Base-by-base conservation (phyloP, 331 rosid species). In the Rhamnella rubrinervis region DNA sequence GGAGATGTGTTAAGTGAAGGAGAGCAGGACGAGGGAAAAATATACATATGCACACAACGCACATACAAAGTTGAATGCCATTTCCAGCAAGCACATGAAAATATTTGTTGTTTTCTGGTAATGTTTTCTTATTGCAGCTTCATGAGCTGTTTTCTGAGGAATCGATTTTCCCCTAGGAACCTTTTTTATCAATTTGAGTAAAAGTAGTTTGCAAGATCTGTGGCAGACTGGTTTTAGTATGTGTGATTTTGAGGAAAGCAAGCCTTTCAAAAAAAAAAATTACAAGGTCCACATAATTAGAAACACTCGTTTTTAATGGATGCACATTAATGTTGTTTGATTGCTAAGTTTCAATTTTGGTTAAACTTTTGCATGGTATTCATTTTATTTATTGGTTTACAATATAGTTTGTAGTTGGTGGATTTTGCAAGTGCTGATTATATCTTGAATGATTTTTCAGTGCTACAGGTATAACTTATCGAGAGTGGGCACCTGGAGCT, bases 401-500 rank as follows among this genome's bases (percentile, higher is more conserved):
- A 19, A 40, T 28, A 4, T 52, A 6, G 16, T 26, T 7, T 6
- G 19, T 39, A 37, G 60, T 59, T 10, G 25, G 39, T 41, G 50
- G 5, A 67, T 70, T 38, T 39, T 56, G 18, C 49, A 41, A 68
- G 56, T 55, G 55, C 75, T 78, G 52, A 75, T 73, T 75, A 66
- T 82, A 31, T 77, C 70, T 72, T 70, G 70, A 58, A 76, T 81
- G 77, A 64, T 61, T 76, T 80, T 84, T 76, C 96, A 95, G 99
- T 78, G 81, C 88, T 40, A 71, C 88, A 53, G 99, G 97, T 75
- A 86, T 95, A 72, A 87, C 93, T 58, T 91, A 89, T 74, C 79
- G 96, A 69, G 97, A 95, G 81, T 95, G 99, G 99, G 96, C 97
- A 38, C 99, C 99, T 62, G 96, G 87, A 78, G 97, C 97, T 68